Percentiles rank a stretch among this genome's conserved stretches.
phyloP scores from a whole-genome alignment of 192 early-diverging fungal genomes.

The Haplosporangium gracile region DNA sequence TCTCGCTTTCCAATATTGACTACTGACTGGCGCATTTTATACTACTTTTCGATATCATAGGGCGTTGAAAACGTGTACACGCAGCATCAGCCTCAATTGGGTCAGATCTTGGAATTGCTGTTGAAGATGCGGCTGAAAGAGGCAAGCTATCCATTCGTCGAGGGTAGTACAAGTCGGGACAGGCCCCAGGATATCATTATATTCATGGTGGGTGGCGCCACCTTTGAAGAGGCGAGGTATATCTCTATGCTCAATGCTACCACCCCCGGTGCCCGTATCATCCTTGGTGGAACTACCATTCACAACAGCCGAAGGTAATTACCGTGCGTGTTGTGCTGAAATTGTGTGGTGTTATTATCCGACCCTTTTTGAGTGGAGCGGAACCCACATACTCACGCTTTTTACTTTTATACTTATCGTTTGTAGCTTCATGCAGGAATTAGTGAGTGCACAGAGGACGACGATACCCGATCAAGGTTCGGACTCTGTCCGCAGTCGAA shows the following conservation, averaged over 20 bases:
- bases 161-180: constrained; percentile 53
- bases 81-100: constrained; percentile 91
- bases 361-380: not conserved
- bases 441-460: constrained; percentile 23
- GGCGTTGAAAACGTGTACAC: constrained; percentile 99
- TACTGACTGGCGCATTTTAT: not conserved
- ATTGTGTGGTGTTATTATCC: not conserved
- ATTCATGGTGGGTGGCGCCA: constrained; percentile 96
- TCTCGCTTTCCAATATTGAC: too few relatives aligned
- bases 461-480: constrained; percentile 13
- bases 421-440: constrained; percentile 31
- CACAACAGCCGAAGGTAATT: constrained; percentile 82
- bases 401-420: not conserved
- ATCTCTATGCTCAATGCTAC: constrained; percentile 87
- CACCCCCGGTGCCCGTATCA: constrained; percentile 81
- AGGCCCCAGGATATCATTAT: constrained; percentile 96
- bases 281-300: constrained; percentile 94
- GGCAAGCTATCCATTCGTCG: constrained; percentile 82
- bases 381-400: not conserved
- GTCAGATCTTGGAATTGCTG: constrained; percentile 80
- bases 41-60: constrained; percentile 36
- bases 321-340: not conserved
- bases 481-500: constrained; percentile 17
- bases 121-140: constrained; percentile 87
- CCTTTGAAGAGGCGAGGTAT: constrained; percentile 92